Conservation (phyloP, 2,329 filamentous ascomycete genomes). For the Diaporthe sp. region DNA sequence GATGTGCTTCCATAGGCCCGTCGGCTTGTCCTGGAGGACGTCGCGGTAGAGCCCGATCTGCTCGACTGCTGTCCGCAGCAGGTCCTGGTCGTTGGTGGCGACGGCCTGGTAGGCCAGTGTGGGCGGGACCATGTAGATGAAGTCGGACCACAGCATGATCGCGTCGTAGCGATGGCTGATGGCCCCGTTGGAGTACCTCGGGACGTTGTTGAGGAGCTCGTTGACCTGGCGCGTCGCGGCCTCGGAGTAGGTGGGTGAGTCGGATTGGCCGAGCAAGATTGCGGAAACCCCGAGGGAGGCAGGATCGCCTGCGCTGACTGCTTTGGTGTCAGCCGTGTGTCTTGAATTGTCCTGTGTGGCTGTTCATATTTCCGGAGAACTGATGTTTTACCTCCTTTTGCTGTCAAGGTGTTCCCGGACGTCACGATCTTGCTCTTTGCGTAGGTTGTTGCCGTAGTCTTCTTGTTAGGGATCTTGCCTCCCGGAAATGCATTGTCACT, state of each 20-base stretch:
- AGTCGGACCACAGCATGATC: not conserved
- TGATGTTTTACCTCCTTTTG: not conserved
- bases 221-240: not conserved
- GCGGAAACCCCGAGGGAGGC: not conserved
- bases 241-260: not conserved
- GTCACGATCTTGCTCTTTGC: not conserved
- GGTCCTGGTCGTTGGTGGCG: not conserved
- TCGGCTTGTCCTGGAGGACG: not conserved
- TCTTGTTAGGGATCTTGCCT: not conserved
- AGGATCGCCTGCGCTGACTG: conserved; percentile 7
- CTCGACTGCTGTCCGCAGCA: not conserved
- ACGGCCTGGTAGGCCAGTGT: not conserved
- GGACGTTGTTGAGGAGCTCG: not conserved
- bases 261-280: conserved; percentile 3
- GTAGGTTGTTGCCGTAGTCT: not conserved
- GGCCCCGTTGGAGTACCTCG: not conserved
- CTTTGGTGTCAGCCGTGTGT: not conserved
- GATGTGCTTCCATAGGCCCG: not conserved
- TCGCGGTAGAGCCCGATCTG: conserved; percentile 5
- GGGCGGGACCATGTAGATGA: not conserved
- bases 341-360: not conserved
- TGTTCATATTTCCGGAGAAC: no score
- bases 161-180: conserved; percentile 8
- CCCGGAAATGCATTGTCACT: not conserved
- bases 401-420: not conserved